Evolutionary conservation across 2,329 filamentous ascomycete species (phyloP).

Genomic region (Sclerotinia minor): DNA sequence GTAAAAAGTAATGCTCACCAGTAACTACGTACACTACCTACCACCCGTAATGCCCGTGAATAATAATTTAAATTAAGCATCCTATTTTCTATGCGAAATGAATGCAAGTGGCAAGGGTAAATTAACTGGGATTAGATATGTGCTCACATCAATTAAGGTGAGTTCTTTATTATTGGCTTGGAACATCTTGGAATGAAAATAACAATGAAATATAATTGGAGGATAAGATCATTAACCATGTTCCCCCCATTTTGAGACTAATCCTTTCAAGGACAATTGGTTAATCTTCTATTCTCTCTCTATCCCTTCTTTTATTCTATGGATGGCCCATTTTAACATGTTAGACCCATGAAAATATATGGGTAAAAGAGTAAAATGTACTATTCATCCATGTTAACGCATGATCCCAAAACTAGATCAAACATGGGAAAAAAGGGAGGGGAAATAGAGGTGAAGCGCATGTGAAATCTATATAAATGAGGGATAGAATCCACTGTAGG

Average conservation of each 20-base stretch:
- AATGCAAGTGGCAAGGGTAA: constrained; percentile 8
- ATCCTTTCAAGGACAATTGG: neutral
- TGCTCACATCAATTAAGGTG: neutral
- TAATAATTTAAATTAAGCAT: constrained; percentile 17
- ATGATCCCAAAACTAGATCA: constrained; percentile 20
- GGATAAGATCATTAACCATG: neutral
- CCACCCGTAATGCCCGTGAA: constrained; percentile 19
- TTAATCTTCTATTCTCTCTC: constrained; percentile 7
- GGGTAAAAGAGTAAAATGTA: neutral
- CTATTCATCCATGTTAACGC: constrained; percentile 8
- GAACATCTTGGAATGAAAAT: constrained; percentile 15
- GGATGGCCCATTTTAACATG: constrained; percentile 12
- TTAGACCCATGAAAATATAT: constrained; percentile 3
- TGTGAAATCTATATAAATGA: constrained; percentile 9
- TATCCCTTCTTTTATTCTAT: constrained; percentile 22
- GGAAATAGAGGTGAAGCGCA: constrained; percentile 11
- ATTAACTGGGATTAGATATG: neutral
- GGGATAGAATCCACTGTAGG: constrained; percentile 8
- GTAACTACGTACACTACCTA: neutral
- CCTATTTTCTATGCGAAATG: constrained; percentile 11
- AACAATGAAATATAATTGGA: neutral
- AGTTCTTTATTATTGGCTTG: constrained; percentile 5
- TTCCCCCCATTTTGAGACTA: neutral
- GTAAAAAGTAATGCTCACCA: constrained; percentile 3
- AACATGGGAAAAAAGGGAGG: constrained; percentile 8